Percentiles rank a stretch among this genome's conserved stretches.
Evolutionary conservation across 2,329 filamentous ascomycete genomes (phyloP).

Genomic region (Aspergillus oerlinghausenensis): DNA sequence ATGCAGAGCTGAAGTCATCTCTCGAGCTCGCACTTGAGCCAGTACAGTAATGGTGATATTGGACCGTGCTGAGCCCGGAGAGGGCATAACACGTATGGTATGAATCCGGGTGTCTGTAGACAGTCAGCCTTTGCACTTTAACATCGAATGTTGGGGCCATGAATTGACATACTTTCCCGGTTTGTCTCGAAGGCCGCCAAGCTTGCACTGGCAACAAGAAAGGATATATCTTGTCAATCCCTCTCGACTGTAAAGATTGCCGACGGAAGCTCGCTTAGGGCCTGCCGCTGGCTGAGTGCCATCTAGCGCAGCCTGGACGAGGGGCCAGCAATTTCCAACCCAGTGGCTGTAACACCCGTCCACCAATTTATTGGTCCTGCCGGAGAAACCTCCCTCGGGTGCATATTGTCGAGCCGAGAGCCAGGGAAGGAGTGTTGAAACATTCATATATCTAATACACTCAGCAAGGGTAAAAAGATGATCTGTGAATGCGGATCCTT

Average conservation of each 20-base stretch:
- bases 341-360: conserved; percentile 98
- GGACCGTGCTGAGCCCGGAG: conserved; percentile 75
- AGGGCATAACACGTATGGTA: conserved; percentile 95
- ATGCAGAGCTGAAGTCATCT: conserved; percentile 31
- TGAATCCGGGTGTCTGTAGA: conserved; percentile 66
- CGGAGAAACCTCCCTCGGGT: conserved; percentile 88
- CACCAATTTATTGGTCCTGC: conserved; percentile 94
- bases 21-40: conserved; percentile 27
- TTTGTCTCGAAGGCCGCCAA: conserved; percentile 87
- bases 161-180: conserved; percentile 68
- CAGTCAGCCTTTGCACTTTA: conserved; percentile 15
- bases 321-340: conserved; percentile 91
- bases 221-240: conserved; percentile 87
- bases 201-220: conserved; percentile 73
- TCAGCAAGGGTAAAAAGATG: conserved; percentile 8
- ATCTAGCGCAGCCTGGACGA: conserved; percentile 74
- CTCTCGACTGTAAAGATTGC: conserved; percentile 68
- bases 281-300: conserved; percentile 39
- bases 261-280: conserved; percentile 18
- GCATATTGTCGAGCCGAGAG: conserved; percentile 82
- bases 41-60: conserved; percentile 57
- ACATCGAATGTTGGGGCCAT: not conserved
- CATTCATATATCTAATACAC: conserved; percentile 63
- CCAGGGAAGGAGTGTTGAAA: conserved; percentile 76
- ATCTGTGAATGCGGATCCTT: conserved; percentile 32